These are phyloP conservation scores for Mycena haematopus DNA, from an alignment of 768 basidiomycete genomes.

Conservation along the genomic window DNA sequence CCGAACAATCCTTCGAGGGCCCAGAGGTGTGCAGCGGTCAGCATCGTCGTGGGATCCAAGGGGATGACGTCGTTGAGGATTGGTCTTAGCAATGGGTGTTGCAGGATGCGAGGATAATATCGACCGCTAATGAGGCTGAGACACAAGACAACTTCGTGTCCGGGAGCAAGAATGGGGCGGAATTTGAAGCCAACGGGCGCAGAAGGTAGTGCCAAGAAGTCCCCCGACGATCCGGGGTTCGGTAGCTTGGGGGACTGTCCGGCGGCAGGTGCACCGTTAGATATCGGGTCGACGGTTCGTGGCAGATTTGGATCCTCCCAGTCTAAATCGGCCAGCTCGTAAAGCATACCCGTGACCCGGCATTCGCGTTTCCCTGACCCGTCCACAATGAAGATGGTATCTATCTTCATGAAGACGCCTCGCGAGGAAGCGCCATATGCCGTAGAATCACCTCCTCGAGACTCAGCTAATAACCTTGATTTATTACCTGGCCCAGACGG, in stretches of 20 bases:
- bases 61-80: conserved; percentile 48
- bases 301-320: conserved; percentile 56
- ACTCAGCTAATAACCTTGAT: conserved; percentile 35
- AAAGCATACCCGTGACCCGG: conserved; percentile 74
- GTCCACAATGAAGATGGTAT: conserved; percentile 70
- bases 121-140: conserved; percentile 77
- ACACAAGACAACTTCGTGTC: conserved; percentile 69
- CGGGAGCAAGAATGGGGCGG: conserved; percentile 66
- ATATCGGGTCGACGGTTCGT: conserved; percentile 7
- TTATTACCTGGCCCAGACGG: conserved; percentile 65
- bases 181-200: conserved; percentile 75
- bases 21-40: conserved; percentile 62
- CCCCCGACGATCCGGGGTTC: not conserved
- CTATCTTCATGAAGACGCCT: conserved; percentile 75
- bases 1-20: conserved; percentile 74
- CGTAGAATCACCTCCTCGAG: conserved; percentile 34
- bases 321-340: conserved; percentile 78
- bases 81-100: conserved; percentile 63
- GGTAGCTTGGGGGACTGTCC: not conserved
- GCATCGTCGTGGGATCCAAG: conserved; percentile 43
- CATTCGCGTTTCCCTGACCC: conserved; percentile 57
- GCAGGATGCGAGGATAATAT: conserved; percentile 77
- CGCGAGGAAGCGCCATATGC: conserved; percentile 61
- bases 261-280: not conserved
- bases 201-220: conserved; percentile 54